phyloP scores from a whole-genome alignment of 2,329 filamentous ascomycete genomes.

The Nothophoma quercina region DNA sequence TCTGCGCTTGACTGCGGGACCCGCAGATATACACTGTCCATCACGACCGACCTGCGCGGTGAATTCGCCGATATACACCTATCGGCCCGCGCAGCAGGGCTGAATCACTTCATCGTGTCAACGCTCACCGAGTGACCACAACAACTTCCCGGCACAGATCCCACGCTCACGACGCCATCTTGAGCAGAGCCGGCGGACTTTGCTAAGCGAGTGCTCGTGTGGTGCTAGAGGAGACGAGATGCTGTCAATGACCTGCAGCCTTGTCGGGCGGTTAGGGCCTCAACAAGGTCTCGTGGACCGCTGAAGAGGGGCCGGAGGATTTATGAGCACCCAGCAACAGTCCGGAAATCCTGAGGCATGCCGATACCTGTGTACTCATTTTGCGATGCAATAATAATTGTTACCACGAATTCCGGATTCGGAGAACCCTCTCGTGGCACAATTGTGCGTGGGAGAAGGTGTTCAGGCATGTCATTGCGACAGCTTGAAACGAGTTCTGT shows the following conservation, averaged over 20 bases:
- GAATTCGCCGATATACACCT: slow-evolving; percentile 20
- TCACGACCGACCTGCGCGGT: slow-evolving; percentile 9
- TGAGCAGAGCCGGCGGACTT: slow-evolving; percentile 13
- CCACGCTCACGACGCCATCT: slow-evolving; percentile 16
- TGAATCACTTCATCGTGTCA: slow-evolving; percentile 18
- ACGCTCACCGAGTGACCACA: slow-evolving; percentile 8
- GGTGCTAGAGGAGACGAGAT: slow-evolving; percentile 6
- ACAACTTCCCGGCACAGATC: slow-evolving; percentile 10
- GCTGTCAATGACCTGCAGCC: slow-evolving; percentile 16
- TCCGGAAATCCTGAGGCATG: slow-evolving; percentile 19
- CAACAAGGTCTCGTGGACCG: slow-evolving; percentile 29
- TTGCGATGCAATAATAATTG: slow-evolving; percentile 24
- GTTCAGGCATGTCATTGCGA: slow-evolving; percentile 25
- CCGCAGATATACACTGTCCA: not conserved
- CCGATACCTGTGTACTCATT: slow-evolving; percentile 27
- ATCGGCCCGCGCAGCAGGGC: slow-evolving; percentile 14
- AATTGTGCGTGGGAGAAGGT: slow-evolving; percentile 19
- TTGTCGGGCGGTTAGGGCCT: slow-evolving; percentile 24
- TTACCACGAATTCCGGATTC: slow-evolving; percentile 25
- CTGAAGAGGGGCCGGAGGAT: slow-evolving; percentile 30
- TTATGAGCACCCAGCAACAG: slow-evolving; percentile 18
- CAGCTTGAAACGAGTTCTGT: slow-evolving; percentile 25
- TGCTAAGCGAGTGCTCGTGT: slow-evolving; percentile 17
- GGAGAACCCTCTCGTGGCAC: slow-evolving; percentile 31
- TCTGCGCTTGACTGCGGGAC: not conserved